phyloP scores from a whole-genome alignment of 2,329 filamentous ascomycete species.

The Pseudocercospora musae region DNA sequence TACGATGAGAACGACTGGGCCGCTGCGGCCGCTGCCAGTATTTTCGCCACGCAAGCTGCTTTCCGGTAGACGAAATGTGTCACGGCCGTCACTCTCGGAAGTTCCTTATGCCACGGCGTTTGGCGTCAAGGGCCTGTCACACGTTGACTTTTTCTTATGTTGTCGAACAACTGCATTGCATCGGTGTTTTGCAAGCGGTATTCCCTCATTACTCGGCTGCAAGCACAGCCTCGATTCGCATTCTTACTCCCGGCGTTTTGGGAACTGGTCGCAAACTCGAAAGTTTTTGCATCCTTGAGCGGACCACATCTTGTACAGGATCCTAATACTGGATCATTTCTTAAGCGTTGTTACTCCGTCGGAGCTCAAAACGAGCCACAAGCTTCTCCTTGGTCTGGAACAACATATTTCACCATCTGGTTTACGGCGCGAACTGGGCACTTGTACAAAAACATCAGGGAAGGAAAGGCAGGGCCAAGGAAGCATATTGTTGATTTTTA shows the following conservation, averaged over 20 bases:
- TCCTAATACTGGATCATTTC: slow-evolving; percentile 17
- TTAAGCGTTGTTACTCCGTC: slow-evolving; percentile 6
- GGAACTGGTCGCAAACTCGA: slow-evolving; percentile 7
- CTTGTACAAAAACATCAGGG: slow-evolving; percentile 19
- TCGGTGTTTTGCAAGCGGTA: slow-evolving; percentile 11
- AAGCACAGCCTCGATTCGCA: slow-evolving; percentile 9
- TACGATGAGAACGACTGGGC: slow-evolving; percentile 95
- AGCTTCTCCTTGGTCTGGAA: slow-evolving; percentile 12
- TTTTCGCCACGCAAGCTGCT: slow-evolving; percentile 66
- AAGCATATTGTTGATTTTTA: slow-evolving; percentile 15
- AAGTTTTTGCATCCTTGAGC: not conserved
- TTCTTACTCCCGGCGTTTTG: slow-evolving; percentile 12
- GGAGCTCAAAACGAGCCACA: slow-evolving; percentile 5
- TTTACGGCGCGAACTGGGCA: slow-evolving; percentile 3
- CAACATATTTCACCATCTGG: slow-evolving; percentile 5
- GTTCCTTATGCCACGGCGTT: slow-evolving; percentile 6
- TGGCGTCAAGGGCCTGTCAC: not conserved
- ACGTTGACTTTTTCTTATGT: slow-evolving; percentile 20
- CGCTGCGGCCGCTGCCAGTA: slow-evolving; percentile 74
- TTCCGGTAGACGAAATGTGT: slow-evolving; percentile 27
- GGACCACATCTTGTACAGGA: slow-evolving; percentile 18
- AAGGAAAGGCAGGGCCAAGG: slow-evolving; percentile 7
- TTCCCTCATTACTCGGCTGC: slow-evolving; percentile 10
- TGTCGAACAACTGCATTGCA: slow-evolving; percentile 16
- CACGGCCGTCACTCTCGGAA: slow-evolving; percentile 3